Percentiles rank a stretch among this genome's conserved stretches.
These are phyloP conservation scores for Fusarium newnesense DNA, from an alignment of 2,329 filamentous ascomycete species.

Conservation along the genomic window DNA sequence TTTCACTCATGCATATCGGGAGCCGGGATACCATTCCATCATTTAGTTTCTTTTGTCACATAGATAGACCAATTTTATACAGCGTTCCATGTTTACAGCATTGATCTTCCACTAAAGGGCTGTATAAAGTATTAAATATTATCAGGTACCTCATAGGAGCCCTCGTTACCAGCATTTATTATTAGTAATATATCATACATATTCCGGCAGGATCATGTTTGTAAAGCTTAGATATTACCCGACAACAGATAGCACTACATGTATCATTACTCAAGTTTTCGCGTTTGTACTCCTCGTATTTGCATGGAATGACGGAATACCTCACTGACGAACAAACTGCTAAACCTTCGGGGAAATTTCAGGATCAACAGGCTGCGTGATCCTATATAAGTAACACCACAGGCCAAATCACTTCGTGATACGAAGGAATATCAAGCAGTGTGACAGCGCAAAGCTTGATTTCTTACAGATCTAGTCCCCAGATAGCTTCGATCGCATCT, in stretches of 20 bases:
- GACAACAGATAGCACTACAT: fast-evolving
- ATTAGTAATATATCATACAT: background rate
- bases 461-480: fast-evolving
- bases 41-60: background rate
- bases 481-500: background rate
- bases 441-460: background rate
- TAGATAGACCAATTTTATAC: background rate
- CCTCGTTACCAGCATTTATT: background rate
- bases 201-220: fast-evolving
- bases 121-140: fast-evolving
- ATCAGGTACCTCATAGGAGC: fast-evolving
- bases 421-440: fast-evolving
- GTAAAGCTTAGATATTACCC: background rate
- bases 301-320: fast-evolving
- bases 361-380: background rate
- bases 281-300: background rate
- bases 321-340: fast-evolving
- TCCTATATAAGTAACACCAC: fast-evolving
- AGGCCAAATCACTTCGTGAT: fast-evolving
- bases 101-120: fast-evolving
- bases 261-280: background rate
- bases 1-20: too few species aligned
- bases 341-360: fast-evolving
- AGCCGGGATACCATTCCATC: background rate
- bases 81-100: background rate